Percentiles rank a stretch among this genome's conserved stretches.
phyloP scores from a whole-genome alignment of 345 rosid genomes.

The Xanthoceras sorbifolium region DNA sequence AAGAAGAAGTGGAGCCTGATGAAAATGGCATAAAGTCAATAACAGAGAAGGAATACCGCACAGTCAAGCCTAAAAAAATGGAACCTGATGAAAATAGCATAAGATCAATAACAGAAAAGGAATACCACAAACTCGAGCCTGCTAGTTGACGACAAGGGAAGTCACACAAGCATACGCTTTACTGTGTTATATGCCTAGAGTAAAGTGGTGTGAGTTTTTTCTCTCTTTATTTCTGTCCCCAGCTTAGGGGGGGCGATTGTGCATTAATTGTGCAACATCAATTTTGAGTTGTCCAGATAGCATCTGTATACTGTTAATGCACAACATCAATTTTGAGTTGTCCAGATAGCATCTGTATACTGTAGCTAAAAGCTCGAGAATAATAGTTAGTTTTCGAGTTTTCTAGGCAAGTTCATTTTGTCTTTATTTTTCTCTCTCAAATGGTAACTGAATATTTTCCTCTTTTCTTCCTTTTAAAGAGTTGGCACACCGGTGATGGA shows the following conservation, averaged over 20 bases:
- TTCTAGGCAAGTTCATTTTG: neutral
- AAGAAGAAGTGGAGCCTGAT: slow-evolving; percentile 57
- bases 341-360: slow-evolving; percentile 6
- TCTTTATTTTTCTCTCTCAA: neutral
- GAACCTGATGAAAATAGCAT: slow-evolving; percentile 58
- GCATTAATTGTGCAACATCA: slow-evolving; percentile 11
- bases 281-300: slow-evolving; percentile 23
- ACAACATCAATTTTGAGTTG: slow-evolving; percentile 28
- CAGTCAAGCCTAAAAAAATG: slow-evolving; percentile 45
- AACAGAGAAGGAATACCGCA: slow-evolving; percentile 60
- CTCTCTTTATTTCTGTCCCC: neutral
- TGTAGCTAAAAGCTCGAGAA: slow-evolving; percentile 2
- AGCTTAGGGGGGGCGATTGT: neutral
- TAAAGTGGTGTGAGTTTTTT: slow-evolving; percentile 22
- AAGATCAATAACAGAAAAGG: slow-evolving; percentile 61
- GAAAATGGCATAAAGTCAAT: slow-evolving; percentile 53
- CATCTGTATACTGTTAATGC: too few relatives aligned
- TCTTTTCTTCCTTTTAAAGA: neutral
- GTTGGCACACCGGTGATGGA: neutral
- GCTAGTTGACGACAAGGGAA: slow-evolving; percentile 25
- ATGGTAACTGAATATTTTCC: neutral
- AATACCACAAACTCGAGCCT: slow-evolving; percentile 53
- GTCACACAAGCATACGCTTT: slow-evolving; percentile 2
- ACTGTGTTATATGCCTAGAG: slow-evolving; percentile 5
- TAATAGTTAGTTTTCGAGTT: neutral